Base-by-base conservation (phyloP, 169 alveolate species). In the Plasmodium vivax region DNA sequence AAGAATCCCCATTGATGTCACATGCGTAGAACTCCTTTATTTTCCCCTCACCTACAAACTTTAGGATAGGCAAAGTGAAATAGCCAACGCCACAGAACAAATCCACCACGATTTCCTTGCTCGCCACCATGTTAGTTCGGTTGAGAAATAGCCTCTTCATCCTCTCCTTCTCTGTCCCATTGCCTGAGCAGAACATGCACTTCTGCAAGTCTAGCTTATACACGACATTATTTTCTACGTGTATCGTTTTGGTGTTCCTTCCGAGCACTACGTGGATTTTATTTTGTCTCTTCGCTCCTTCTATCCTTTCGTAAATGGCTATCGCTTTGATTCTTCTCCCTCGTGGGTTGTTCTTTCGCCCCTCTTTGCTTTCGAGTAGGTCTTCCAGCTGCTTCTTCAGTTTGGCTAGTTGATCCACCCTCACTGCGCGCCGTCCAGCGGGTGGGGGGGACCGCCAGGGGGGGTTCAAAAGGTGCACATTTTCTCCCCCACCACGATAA, bases 81-180 rank as follows among this genome's bases (percentile, higher is more conserved):
- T 96, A 96, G 19, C 98, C 98, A 62, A 88, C 95, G 12, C 98
- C 98, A 83, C 98, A 96, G 85, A 96, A 96, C 19, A 96, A 84
- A 92, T 96, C 98, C 43, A 96, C 97, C 8, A 96, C 96, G 71
- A 72, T 82, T 85, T 96, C 98, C 62, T 82, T 58, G 27, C 16
- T 84, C 19, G 27, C 62, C 19, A 47, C 30, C 27, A 27, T 56
- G 41, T 74, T 72, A 23, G 73, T 10, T 14, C 23, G 34, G 19
- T 23, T 32, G 14, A 79, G 7, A 10, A 43, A 62, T 1, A 68
- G 27, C 19, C 79, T 85, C 14, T 43, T 32, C 75, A 74, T 84
- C 71, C 84, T 79, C 6, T 82, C 92, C 95, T 96, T 94, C 77
- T 96, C 97, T 1, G 96, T 82, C 16, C 96, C 96, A 93, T 96